phyloP scores from a whole-genome alignment of 108 stramenopile genomes.

The Cyclostephanos tholiformis region DNA sequence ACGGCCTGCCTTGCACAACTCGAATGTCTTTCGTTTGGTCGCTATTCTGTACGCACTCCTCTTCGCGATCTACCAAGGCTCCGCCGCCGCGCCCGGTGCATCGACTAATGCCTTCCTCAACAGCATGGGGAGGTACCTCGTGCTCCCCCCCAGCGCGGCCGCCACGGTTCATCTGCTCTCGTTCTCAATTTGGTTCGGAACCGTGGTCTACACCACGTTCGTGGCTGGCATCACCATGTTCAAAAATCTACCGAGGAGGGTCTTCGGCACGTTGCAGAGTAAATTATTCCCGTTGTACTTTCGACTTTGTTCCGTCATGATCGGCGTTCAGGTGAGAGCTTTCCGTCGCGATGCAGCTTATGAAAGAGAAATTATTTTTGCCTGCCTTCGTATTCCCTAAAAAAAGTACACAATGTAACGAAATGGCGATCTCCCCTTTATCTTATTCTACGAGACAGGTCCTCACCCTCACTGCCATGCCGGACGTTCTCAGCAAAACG shows the following conservation, averaged over 20 bases:
- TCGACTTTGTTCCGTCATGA: conserved; percentile 52
- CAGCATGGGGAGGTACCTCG: conserved; percentile 28
- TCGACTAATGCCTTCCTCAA: conserved; percentile 19
- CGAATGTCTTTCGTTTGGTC: conserved; percentile 34
- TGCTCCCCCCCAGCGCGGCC: conserved; percentile 46
- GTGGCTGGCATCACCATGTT: conserved; percentile 83
- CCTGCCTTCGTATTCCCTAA: not conserved
- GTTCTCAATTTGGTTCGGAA: conserved; percentile 77
- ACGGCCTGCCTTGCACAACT: conserved; percentile 46
- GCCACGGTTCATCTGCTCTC: conserved; percentile 65
- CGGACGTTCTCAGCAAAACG: conserved; percentile 46
- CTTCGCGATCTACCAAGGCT: conserved; percentile 41
- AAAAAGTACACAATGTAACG: not conserved
- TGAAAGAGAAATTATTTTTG: not conserved
- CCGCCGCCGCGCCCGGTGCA: conserved; percentile 11
- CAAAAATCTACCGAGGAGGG: conserved; percentile 80
- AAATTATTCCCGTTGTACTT: conserved; percentile 86
- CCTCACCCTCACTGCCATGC: conserved; percentile 46
- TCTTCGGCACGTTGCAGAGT: conserved; percentile 80
- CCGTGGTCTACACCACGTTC: conserved; percentile 75
- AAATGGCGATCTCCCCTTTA: too few species aligned
- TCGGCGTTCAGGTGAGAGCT: conserved; percentile 58
- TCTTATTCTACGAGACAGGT: conserved; percentile 17
- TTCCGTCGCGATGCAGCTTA: not conserved
- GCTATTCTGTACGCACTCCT: conserved; percentile 39